A percentile compares a stretch with the other conserved stretches of the same genome.
Conservation (phyloP, 176 grass and related monocot genomes). For the Zea luxurians region DNA sequence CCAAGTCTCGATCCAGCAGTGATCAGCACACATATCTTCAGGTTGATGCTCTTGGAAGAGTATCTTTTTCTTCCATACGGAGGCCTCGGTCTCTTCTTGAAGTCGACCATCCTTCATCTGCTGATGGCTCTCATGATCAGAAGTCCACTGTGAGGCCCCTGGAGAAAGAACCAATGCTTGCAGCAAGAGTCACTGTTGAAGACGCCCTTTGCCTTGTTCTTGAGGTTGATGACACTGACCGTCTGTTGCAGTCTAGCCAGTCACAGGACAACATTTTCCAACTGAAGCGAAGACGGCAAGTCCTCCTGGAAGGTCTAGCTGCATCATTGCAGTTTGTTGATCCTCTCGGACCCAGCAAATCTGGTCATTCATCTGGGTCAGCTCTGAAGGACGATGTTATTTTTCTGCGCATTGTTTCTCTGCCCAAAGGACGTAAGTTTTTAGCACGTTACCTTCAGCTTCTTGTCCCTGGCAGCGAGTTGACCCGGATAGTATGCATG, state of each 20-base stretch:
- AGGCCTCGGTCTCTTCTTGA: slow-evolving; percentile 84
- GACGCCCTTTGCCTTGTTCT: slow-evolving; percentile 83
- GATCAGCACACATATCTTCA: slow-evolving; percentile 88
- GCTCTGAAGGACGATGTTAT: slow-evolving; percentile 80
- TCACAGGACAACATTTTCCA: slow-evolving; percentile 87
- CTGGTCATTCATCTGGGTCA: slow-evolving; percentile 69
- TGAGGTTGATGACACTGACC: slow-evolving; percentile 94
- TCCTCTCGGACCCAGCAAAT: slow-evolving; percentile 68
- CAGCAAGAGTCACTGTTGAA: slow-evolving; percentile 88
- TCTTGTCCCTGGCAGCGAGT: slow-evolving; percentile 80
- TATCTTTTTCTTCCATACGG: slow-evolving; percentile 88
- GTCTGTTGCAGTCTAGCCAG: slow-evolving; percentile 69
- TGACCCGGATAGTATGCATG: slow-evolving; percentile 88
- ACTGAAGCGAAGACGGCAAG: slow-evolving; percentile 67
- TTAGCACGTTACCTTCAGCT: slow-evolving; percentile 71
- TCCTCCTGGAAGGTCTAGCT: slow-evolving; percentile 92
- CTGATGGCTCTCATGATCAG: slow-evolving; percentile 62
- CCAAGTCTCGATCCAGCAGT: slow-evolving; percentile 67
- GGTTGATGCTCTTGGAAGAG: slow-evolving; percentile 74
- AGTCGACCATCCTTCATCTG: slow-evolving; percentile 57
- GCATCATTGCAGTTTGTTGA: slow-evolving; percentile 88
- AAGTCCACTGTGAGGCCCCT: slow-evolving; percentile 68
- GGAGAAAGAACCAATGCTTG: slow-evolving; percentile 87
- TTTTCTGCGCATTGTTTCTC: slow-evolving; percentile 88
- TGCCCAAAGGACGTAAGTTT: slow-evolving; percentile 88